phyloP scores from a whole-genome alignment of 1,139 yeast genomes.

The Hemisphaericaspora xylanilytica region DNA sequence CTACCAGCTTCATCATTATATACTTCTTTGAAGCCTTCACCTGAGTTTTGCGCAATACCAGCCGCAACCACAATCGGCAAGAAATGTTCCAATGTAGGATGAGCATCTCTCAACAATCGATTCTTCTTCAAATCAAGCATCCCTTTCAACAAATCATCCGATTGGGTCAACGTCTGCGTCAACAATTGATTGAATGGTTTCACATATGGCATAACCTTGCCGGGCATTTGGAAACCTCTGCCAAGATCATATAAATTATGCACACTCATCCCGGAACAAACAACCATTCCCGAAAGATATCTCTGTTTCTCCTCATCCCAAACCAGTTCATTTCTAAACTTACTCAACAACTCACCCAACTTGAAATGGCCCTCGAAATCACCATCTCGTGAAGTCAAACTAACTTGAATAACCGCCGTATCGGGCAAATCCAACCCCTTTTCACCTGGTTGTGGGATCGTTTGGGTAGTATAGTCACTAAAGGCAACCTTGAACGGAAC shows the following conservation, averaged over 20 bases:
- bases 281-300: conserved; percentile 44
- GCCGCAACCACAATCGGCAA: conserved; percentile 67
- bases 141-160: conserved; percentile 12
- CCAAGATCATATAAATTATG: conserved; percentile 65
- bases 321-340: conserved; percentile 45
- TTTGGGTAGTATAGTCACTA: conserved; percentile 35
- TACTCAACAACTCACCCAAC: conserved; percentile 54
- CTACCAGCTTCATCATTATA: conserved; percentile 45
- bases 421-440: conserved; percentile 50
- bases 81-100: conserved; percentile 75
- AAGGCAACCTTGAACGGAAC: conserved; percentile 76
- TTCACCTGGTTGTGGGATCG: conserved; percentile 15
- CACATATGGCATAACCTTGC: conserved; percentile 45
- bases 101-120: conserved; percentile 50
- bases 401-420: conserved; percentile 56
- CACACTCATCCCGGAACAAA: conserved; percentile 77
- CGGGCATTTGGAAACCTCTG: conserved; percentile 16
- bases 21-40: conserved; percentile 40
- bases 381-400: conserved; percentile 49
- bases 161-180: conserved; percentile 26
- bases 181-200: conserved; percentile 49
- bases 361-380: conserved; percentile 49
- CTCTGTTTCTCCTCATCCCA: conserved; percentile 29
- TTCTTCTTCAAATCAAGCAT: conserved; percentile 17
- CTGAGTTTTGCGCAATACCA: conserved; percentile 47